A percentile compares a stretch with the other conserved stretches of the same genome.
These are phyloP conservation scores for Coemansia sp. DNA, from an alignment of 192 early-diverging fungal genomes.

Conservation along the genomic window DNA sequence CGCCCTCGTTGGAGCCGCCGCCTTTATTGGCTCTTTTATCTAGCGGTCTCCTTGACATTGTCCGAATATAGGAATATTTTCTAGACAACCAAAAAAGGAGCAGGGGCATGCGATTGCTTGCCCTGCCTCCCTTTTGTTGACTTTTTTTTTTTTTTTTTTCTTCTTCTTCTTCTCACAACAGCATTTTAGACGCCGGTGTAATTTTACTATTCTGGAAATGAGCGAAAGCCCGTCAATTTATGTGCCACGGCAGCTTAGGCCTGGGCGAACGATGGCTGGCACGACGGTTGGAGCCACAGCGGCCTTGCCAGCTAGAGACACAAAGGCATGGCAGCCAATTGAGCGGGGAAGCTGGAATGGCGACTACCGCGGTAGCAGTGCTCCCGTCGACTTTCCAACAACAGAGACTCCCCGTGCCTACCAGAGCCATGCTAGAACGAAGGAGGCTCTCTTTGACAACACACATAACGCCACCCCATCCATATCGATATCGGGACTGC, in stretches of 20 bases:
- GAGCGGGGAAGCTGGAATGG: neutral
- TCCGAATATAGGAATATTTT: neutral
- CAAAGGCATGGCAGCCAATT: neutral
- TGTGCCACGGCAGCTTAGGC: conserved; percentile 39
- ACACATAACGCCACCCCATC: neutral
- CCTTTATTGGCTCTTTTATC: conserved; percentile 34
- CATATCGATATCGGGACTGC: conserved; percentile 30
- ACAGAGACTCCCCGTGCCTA: neutral
- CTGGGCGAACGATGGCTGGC: conserved; percentile 7
- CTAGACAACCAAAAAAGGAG: neutral
- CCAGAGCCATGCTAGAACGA: neutral
- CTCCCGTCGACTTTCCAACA: neutral
- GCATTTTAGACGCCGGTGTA: neutral
- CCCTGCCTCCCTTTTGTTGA: neutral
- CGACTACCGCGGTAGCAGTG: neutral
- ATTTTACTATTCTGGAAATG: conserved; percentile 12
- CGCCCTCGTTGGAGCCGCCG: conserved; percentile 38
- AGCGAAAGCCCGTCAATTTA: conserved; percentile 45
- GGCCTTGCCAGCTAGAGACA: neutral
- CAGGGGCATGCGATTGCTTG: too few species aligned
- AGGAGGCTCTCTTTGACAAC: neutral
- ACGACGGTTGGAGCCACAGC: neutral
- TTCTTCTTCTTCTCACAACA: conserved; percentile 2
- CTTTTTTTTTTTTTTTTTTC: conserved; percentile 7
- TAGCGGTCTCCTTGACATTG: neutral